Evolutionary conservation across 2,329 filamentous ascomycete species (phyloP).

Genomic region (Eurotiales sp.): DNA sequence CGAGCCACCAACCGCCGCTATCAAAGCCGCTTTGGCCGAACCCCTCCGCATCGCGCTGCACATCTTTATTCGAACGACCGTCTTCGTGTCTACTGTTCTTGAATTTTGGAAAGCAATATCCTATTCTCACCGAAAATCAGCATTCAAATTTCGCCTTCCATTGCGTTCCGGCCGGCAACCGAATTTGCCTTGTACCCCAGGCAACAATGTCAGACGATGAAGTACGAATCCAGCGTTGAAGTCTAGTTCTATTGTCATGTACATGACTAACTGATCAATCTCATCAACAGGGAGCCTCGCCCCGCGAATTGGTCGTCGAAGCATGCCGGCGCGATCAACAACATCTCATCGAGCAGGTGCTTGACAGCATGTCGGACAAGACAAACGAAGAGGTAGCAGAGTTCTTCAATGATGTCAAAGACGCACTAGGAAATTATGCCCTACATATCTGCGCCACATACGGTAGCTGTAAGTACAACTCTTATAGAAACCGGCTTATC

Average conservation of each 20-base stretch:
- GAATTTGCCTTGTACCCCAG: conserved; percentile 4
- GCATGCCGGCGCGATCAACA: conserved; percentile 91
- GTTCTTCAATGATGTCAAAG: conserved; percentile 80
- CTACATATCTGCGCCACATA: conserved; percentile 83
- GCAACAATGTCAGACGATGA: conserved; percentile 42
- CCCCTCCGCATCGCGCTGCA: conserved; percentile 14
- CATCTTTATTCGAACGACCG: conserved; percentile 17
- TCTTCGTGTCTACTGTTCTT: background rate
- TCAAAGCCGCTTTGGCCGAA: conserved; percentile 5
- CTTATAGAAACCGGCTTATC: background rate
- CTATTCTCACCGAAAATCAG: no score
- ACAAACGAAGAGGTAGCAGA: conserved; percentile 61
- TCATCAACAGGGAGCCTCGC: conserved; percentile 68
- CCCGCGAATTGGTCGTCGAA: conserved; percentile 82
- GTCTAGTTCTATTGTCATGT: no score
- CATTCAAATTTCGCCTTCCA: background rate
- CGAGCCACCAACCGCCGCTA: background rate
- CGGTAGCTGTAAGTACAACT: conserved; percentile 68
- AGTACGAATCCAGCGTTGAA: conserved; percentile 24
- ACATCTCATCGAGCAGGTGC: conserved; percentile 72
- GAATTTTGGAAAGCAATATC: background rate
- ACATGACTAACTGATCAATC: conserved; percentile 12
- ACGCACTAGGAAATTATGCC: conserved; percentile 81
- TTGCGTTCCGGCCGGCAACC: background rate
- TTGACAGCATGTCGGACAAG: conserved; percentile 59